phyloP scores from a whole-genome alignment of 805 yeast genomes.

The Spathaspora boniae region DNA sequence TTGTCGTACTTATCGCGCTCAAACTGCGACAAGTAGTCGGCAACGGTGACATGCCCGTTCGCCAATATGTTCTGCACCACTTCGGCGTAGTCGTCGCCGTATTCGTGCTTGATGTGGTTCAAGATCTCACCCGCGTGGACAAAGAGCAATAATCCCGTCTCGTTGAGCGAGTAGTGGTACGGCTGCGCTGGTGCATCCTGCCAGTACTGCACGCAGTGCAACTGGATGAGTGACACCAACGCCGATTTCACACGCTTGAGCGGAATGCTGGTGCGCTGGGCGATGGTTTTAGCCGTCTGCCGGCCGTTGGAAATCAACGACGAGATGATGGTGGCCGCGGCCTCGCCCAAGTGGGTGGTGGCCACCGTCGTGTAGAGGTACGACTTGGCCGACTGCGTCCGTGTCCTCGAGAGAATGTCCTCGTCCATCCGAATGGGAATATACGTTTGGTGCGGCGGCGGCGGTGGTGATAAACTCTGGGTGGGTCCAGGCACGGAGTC shows the following conservation, averaged over 20 bases:
- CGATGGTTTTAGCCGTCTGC: slow-evolving; percentile 52
- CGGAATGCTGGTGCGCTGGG: slow-evolving; percentile 45
- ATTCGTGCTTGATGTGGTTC: slow-evolving; percentile 43
- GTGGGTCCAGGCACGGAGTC: too few relatives aligned
- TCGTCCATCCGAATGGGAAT: slow-evolving; percentile 17
- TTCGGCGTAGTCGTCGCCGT: slow-evolving; percentile 48
- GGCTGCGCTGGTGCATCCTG: slow-evolving; percentile 28
- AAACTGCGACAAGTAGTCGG: slow-evolving; percentile 38
- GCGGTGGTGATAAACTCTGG: too few relatives aligned
- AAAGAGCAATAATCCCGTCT: slow-evolving; percentile 59
- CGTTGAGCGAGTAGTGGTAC: slow-evolving; percentile 57
- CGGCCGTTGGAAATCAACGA: slow-evolving; percentile 67
- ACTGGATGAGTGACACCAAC: slow-evolving; percentile 73
- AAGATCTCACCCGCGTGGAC: slow-evolving; percentile 79
- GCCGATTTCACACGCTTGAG: slow-evolving; percentile 54
- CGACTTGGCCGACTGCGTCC: slow-evolving; percentile 61
- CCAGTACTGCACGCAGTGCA: slow-evolving; percentile 72
- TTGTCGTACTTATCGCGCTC: slow-evolving; percentile 19
- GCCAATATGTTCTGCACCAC: slow-evolving; percentile 68
- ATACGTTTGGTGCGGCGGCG: too few relatives aligned
- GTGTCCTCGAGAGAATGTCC: slow-evolving; percentile 24
- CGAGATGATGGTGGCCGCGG: slow-evolving; percentile 62
- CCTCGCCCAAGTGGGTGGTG: slow-evolving; percentile 62
- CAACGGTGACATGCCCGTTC: slow-evolving; percentile 60
- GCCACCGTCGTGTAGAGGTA: slow-evolving; percentile 53